These are phyloP conservation scores for Candida tammaniensis DNA, from an alignment of 805 yeast genomes.

Conservation along the genomic window DNA sequence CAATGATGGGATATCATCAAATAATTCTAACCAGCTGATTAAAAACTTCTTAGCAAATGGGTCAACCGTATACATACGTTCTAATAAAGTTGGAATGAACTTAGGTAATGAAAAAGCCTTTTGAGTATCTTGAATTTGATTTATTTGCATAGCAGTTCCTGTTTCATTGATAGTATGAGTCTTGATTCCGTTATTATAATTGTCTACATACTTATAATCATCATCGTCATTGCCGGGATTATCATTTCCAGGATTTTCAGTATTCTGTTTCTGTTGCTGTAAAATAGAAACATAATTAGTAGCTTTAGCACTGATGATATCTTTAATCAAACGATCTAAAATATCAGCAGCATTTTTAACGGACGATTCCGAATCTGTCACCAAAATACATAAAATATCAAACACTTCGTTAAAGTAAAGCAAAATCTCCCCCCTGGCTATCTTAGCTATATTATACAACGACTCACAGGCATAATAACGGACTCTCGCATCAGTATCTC, in stretches of 20 bases:
- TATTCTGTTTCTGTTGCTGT: conserved; percentile 29
- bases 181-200: conserved; percentile 22
- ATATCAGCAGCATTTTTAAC: conserved; percentile 96
- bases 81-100: conserved; percentile 88
- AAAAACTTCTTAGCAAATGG: conserved; percentile 90
- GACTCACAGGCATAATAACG: conserved; percentile 97
- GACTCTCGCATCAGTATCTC: conserved; percentile 96
- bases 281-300: conserved; percentile 79
- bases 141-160: conserved; percentile 59
- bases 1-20: conserved; percentile 89
- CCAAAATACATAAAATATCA: conserved; percentile 84
- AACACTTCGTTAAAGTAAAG: conserved; percentile 91
- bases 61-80: conserved; percentile 86
- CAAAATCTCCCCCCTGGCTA: conserved; percentile 91
- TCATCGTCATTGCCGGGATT: neutral
- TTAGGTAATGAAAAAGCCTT: conserved; percentile 79
- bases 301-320: conserved; percentile 92
- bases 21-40: conserved; percentile 89
- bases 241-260: neutral
- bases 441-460: conserved; percentile 91
- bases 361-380: conserved; percentile 86
- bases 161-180: conserved; percentile 50
- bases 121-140: conserved; percentile 55
- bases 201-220: neutral
- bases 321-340: conserved; percentile 85